These are phyloP conservation scores for Fusarium dimerum DNA, from an alignment of 2,329 filamentous ascomycete genomes.

Conservation along the genomic window DNA sequence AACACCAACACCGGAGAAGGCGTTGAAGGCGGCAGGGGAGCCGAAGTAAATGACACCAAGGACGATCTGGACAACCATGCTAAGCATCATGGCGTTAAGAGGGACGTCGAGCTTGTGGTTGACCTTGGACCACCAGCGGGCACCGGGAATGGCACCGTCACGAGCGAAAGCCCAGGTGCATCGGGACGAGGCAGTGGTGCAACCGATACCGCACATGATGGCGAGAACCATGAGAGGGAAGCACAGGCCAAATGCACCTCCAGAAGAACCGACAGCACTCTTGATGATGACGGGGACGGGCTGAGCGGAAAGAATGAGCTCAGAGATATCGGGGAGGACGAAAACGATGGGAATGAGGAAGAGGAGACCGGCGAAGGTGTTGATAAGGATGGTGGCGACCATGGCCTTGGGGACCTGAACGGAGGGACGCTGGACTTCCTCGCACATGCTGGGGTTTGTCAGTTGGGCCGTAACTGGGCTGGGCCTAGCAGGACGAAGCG, in stretches of 20 bases:
- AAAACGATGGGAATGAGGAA: slow-evolving; percentile 71
- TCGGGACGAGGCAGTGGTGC: slow-evolving; percentile 68
- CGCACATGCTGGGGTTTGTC: slow-evolving; percentile 62
- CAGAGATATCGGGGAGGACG: slow-evolving; percentile 63
- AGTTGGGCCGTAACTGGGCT: not conserved
- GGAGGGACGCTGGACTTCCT: slow-evolving; percentile 67
- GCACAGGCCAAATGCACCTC: slow-evolving; percentile 62
- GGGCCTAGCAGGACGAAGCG: not conserved
- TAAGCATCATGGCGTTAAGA: slow-evolving; percentile 72
- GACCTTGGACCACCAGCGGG: slow-evolving; percentile 60
- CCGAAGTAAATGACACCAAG: slow-evolving; percentile 71
- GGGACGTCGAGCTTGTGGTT: slow-evolving; percentile 65
- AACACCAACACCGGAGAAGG: slow-evolving; percentile 70
- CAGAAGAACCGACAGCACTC: slow-evolving; percentile 59
- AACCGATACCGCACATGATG: slow-evolving; percentile 67
- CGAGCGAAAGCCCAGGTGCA: slow-evolving; percentile 71
- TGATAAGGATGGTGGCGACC: slow-evolving; percentile 67
- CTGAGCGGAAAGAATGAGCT: slow-evolving; percentile 57
- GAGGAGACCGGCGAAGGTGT: slow-evolving; percentile 65
- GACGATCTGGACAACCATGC: slow-evolving; percentile 63
- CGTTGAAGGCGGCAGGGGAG: slow-evolving; percentile 69
- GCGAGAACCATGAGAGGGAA: slow-evolving; percentile 67
- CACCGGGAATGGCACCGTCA: slow-evolving; percentile 68
- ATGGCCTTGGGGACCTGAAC: slow-evolving; percentile 73
- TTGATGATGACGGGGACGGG: slow-evolving; percentile 67